These are phyloP conservation scores for Penicillium herquei DNA, from an alignment of 495 filamentous ascomycete species.

Conservation along the genomic window DNA sequence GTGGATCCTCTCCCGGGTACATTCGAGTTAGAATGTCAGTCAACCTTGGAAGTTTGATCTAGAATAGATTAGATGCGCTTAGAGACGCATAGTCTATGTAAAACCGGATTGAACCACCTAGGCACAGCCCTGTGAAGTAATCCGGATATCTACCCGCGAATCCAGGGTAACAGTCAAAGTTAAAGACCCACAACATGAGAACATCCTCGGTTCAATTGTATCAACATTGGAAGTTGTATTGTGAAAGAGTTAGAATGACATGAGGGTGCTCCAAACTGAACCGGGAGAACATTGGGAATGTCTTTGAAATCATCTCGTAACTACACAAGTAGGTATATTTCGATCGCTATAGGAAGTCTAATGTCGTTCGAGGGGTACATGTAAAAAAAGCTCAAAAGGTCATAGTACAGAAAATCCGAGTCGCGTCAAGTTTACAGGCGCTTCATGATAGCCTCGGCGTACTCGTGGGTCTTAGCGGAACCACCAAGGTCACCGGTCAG, in stretches of 20 bases:
- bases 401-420: slow-evolving; percentile 39
- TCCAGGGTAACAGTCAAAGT: neutral
- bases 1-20: neutral
- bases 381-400: slow-evolving; percentile 28
- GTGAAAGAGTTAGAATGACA: neutral
- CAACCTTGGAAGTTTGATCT: neutral
- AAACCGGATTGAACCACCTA: neutral
- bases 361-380: slow-evolving; percentile 43
- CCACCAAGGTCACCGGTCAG: slow-evolving; percentile 95
- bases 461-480: slow-evolving; percentile 89
- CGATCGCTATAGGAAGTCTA: slow-evolving; percentile 45
- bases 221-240: neutral
- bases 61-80: neutral
- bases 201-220: neutral
- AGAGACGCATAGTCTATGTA: neutral
- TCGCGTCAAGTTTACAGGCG: slow-evolving; percentile 59
- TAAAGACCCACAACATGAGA: neutral
- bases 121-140: neutral
- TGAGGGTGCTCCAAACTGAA: neutral
- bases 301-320: slow-evolving; percentile 19
- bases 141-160: neutral
- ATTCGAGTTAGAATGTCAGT: too few species aligned
- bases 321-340: slow-evolving; percentile 38
- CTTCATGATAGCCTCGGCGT: slow-evolving; percentile 85
- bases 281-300: neutral